Evolutionary conservation across 2,329 filamentous ascomycete species (phyloP).

Genomic region (Amesomyces nigricolor): DNA sequence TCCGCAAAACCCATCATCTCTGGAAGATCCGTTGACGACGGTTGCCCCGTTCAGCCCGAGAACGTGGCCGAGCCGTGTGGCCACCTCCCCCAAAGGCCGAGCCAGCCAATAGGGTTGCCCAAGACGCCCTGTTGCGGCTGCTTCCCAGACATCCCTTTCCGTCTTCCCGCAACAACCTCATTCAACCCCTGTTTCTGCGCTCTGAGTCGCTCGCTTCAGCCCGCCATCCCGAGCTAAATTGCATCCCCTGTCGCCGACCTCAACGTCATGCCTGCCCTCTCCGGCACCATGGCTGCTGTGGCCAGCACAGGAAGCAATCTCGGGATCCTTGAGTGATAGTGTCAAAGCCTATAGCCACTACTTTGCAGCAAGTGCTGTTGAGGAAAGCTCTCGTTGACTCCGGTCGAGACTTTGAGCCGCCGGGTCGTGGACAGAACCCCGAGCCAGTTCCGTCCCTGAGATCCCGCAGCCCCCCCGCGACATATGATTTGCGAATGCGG

Average conservation of each 20-base stretch:
- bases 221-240: conserved; percentile 21
- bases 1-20: not conserved
- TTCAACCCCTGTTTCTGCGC: conserved; percentile 23
- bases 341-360: not conserved
- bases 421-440: too few species aligned
- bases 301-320: not conserved
- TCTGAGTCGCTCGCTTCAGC: conserved; percentile 27
- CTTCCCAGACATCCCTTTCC: conserved; percentile 21
- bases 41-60: not conserved
- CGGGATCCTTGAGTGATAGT: not conserved
- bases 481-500: not conserved
- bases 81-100: conserved; percentile 14
- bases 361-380: not conserved
- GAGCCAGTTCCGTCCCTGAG: not conserved
- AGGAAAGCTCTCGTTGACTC: not conserved
- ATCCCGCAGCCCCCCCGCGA: not conserved
- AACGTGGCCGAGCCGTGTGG: conserved; percentile 8
- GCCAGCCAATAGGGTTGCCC: conserved; percentile 23
- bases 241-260: conserved; percentile 6
- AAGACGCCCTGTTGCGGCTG: conserved; percentile 24
- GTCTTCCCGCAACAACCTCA: conserved; percentile 24
- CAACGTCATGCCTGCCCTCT: conserved; percentile 4
- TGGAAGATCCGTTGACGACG: not conserved
- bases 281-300: not conserved
- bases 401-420: too few species aligned